phyloP scores from a whole-genome alignment of 805 yeast genomes.

The Yarrowia divulgata region DNA sequence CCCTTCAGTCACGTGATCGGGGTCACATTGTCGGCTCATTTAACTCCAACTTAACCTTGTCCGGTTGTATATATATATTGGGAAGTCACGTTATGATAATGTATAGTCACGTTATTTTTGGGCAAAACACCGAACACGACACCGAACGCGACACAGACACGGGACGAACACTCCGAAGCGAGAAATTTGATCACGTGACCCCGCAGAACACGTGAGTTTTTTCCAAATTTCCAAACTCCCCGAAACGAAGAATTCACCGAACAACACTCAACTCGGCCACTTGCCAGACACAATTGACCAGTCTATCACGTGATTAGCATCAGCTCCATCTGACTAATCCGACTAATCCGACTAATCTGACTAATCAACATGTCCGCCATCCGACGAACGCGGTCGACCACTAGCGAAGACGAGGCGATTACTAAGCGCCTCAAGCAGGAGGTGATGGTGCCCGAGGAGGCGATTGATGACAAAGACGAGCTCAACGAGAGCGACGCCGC shows the following conservation, averaged over 20 bases:
- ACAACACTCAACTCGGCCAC: no score
- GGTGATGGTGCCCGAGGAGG: conserved; percentile 20
- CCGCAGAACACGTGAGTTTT: background rate
- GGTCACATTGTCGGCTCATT: conserved; percentile 33
- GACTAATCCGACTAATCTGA: no score
- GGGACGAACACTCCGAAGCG: no score
- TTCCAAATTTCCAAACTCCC: background rate
- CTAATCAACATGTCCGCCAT: conserved; percentile 1
- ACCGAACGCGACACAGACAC: background rate
- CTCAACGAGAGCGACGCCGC: conserved; percentile 40
- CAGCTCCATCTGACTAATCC: no score
- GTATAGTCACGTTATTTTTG: conserved; percentile 36
- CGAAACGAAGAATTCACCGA: background rate
- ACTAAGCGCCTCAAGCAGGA: conserved; percentile 36
- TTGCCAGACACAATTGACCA: no score
- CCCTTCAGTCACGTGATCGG: background rate
- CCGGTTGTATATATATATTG: conserved; percentile 29
- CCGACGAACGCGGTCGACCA: conserved; percentile 22
- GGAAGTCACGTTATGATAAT: conserved; percentile 38
- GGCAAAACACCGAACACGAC: background rate
- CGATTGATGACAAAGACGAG: conserved; percentile 38
- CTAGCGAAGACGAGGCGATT: conserved; percentile 20
- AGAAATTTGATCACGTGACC: conserved; percentile 9
- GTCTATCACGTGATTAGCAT: no score
- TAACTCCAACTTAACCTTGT: conserved; percentile 34